A percentile compares a stretch with the other conserved stretches of the same genome.
These are phyloP conservation scores for Odonthalia washingtoniensis DNA, from an alignment of 31 red algal genomes.

Conservation along the genomic window DNA sequence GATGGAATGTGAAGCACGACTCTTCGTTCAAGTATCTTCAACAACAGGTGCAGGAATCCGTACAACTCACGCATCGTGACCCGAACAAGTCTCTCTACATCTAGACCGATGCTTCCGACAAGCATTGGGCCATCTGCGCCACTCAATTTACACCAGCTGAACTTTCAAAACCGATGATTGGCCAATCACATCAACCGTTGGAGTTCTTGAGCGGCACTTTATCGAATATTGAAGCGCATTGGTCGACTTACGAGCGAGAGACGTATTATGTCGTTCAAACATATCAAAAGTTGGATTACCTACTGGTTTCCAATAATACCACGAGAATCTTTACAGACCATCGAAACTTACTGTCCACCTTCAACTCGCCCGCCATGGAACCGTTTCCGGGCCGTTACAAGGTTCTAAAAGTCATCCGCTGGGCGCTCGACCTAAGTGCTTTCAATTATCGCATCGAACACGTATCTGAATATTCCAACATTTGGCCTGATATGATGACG, in stretches of 20 bases:
- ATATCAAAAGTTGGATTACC: too few species aligned
- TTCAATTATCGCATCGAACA: conserved; percentile 51
- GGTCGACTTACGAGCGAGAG: too few species aligned
- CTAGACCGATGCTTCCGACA: not conserved
- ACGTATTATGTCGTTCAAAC: too few species aligned
- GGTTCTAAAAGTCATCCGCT: conserved; percentile 36
- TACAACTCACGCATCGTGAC: not conserved
- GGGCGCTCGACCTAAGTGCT: conserved; percentile 27
- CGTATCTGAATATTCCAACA: conserved; percentile 5
- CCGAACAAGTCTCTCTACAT: not conserved
- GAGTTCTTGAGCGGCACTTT: not conserved
- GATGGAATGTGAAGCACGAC: not conserved
- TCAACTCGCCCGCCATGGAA: conserved; percentile 42
- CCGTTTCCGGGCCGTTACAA: conserved; percentile 22
- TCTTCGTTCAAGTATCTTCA: too few species aligned
- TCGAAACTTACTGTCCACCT: too few species aligned
- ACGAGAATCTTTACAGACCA: too few species aligned
- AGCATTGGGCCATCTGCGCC: not conserved
- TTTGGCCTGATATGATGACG: too few species aligned
- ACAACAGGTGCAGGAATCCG: not conserved
- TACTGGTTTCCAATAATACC: too few species aligned
- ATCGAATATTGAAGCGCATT: not conserved
- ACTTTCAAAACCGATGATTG: not conserved
- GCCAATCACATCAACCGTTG: not conserved
- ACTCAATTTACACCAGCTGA: not conserved